These are phyloP conservation scores for Neofusicoccum umdonicola DNA, from an alignment of 2,329 filamentous ascomycete genomes.

Conservation along the genomic window DNA sequence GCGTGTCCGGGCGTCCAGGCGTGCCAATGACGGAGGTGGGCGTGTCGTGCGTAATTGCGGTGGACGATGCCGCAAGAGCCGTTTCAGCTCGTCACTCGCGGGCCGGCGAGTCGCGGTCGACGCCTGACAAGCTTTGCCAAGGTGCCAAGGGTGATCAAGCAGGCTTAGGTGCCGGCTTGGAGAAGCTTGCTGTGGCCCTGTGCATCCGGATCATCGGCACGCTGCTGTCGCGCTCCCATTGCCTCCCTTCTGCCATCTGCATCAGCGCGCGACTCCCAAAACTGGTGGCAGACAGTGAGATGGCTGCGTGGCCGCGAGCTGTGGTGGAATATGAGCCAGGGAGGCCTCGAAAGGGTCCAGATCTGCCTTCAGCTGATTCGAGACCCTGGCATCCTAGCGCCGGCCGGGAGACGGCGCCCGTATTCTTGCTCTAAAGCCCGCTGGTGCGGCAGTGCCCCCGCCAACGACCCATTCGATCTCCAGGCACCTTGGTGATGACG, in stretches of 20 bases:
- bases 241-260: not conserved
- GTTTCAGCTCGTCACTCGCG: not conserved
- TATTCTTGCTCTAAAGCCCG: conserved; percentile 8
- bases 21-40: not conserved
- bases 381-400: conserved; percentile 9
- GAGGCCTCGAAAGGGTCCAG: not conserved
- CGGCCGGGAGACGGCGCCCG: not conserved
- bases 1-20: not conserved
- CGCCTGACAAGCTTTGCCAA: conserved; percentile 7
- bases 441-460: conserved; percentile 6
- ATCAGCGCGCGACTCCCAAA: not conserved
- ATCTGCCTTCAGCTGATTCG: not conserved
- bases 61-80: conserved; percentile 1
- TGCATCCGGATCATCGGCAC: conserved; percentile 1
- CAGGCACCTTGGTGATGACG: conserved; percentile 14
- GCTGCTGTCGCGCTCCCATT: not conserved
- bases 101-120: not conserved
- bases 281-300: too few relatives aligned
- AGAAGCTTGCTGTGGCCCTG: conserved; percentile 1
- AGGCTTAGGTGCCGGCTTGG: conserved; percentile 7
- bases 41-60: conserved; percentile 7
- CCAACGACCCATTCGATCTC: conserved; percentile 7
- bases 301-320: not conserved
- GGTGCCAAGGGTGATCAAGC: not conserved
- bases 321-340: not conserved